phyloP scores from a whole-genome alignment of 164 flowering plant species.

The Hamamelis virginiana region DNA sequence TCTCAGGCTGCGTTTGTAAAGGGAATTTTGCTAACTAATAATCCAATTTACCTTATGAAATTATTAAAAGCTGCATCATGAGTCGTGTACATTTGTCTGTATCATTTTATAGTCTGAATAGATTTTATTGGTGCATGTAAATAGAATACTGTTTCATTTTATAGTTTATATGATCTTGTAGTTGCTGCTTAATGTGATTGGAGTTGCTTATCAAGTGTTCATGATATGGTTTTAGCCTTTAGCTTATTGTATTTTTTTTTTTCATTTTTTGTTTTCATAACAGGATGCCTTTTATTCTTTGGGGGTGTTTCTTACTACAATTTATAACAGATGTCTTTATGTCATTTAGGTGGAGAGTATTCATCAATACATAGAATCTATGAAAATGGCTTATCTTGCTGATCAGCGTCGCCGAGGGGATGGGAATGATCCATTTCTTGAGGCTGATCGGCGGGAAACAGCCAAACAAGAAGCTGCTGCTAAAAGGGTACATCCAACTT shows the following conservation, averaged over 20 bases:
- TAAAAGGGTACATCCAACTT: slow-evolving; percentile 86
- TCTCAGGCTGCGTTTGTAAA: too few relatives aligned
- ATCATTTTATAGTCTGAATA: not conserved
- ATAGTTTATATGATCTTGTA: not conserved
- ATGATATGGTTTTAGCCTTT: not conserved
- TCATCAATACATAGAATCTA: slow-evolving; percentile 92
- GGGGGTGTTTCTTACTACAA: not conserved
- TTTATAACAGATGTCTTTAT: slow-evolving; percentile 7
- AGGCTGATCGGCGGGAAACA: slow-evolving; percentile 88
- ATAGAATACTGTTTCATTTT: not conserved
- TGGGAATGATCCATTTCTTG: slow-evolving; percentile 87
- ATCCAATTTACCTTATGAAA: not conserved
- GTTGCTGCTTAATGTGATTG: not conserved
- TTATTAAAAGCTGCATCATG: not conserved
- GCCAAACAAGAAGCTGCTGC: slow-evolving; percentile 96
- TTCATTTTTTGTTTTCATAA: not conserved
- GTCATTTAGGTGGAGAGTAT: slow-evolving; percentile 79
- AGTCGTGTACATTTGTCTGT: not conserved
- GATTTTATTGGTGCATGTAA: not conserved
- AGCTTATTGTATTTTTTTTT: not conserved
- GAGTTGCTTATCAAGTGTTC: slow-evolving; percentile 3
- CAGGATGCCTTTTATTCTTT: not conserved
- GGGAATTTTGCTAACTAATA: not conserved
- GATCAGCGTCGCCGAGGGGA: slow-evolving; percentile 90
- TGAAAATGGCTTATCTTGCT: slow-evolving; percentile 90